A percentile compares a stretch with the other conserved stretches of the same genome.
Conservation (phyloP, 225 moss, liverwort and hornwort species). For the Physcomitrium patens region DNA sequence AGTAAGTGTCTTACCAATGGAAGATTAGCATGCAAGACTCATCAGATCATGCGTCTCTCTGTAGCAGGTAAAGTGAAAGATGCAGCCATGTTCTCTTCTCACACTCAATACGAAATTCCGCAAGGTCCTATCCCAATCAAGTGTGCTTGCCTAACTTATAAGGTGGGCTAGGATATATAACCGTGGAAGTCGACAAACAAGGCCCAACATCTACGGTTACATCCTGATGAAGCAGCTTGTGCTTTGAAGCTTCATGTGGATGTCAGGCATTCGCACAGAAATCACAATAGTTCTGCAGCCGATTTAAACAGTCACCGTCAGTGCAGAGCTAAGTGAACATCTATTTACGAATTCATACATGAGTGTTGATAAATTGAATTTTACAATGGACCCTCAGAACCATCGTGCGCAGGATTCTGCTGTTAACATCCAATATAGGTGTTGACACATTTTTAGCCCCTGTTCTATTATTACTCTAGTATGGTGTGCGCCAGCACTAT, state of each 20-base stretch:
- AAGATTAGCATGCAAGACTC: neutral
- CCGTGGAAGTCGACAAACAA: neutral
- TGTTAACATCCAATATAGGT: too few species aligned
- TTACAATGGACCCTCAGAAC: too few species aligned
- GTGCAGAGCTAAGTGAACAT: too few species aligned
- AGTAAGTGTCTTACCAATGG: neutral
- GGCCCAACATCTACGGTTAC: too few species aligned
- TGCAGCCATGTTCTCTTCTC: neutral
- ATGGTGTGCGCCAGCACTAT: too few species aligned
- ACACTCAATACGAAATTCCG: neutral
- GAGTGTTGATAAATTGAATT: too few species aligned
- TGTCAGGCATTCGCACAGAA: neutral
- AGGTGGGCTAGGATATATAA: neutral
- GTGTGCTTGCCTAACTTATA: neutral
- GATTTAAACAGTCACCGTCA: too few species aligned
- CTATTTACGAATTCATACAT: too few species aligned
- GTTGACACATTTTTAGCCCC: too few species aligned
- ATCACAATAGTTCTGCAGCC: neutral
- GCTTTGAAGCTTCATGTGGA: neutral
- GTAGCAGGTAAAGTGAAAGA: neutral
- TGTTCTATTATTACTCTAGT: too few species aligned
- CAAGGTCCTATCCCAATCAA: neutral
- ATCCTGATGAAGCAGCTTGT: neutral
- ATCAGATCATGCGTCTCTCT: neutral
- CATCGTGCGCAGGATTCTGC: too few species aligned